Percentiles rank a stretch among this genome's conserved stretches.
Evolutionary conservation across 129 eudicot species (phyloP).

Genomic region (Erigeron canadensis): DNA sequence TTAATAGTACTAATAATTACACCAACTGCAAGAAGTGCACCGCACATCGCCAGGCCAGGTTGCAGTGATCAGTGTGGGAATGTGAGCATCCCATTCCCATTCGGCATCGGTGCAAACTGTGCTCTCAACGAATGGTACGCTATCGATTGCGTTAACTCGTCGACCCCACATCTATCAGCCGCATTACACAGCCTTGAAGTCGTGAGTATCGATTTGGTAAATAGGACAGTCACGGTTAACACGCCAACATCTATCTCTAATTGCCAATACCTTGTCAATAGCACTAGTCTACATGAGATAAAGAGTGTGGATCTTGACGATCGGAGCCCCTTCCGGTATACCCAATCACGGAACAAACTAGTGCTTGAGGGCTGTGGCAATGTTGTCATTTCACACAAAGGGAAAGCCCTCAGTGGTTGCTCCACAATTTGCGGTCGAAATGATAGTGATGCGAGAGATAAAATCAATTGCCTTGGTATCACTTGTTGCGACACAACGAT

Average conservation of each 20-base stretch:
- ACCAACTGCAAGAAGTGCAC: neutral
- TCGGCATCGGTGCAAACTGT: no score
- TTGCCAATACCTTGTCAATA: neutral
- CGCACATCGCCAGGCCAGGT: neutral
- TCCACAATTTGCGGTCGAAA: neutral
- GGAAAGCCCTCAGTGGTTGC: slow-evolving; percentile 13
- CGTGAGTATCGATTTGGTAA: neutral
- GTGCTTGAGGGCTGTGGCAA: slow-evolving; percentile 18
- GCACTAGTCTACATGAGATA: neutral
- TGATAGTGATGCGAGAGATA: neutral
- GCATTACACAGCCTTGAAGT: slow-evolving; percentile 1
- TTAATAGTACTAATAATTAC: neutral
- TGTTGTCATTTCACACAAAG: neutral
- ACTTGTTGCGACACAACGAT: slow-evolving; percentile 22
- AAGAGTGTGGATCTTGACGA: neutral
- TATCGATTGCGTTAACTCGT: no score
- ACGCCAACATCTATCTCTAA: neutral
- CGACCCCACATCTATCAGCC: slow-evolving; percentile 13
- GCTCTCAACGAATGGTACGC: no score
- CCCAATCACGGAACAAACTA: neutral
- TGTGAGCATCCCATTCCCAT: slow-evolving; percentile 26
- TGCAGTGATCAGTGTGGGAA: slow-evolving; percentile 8
- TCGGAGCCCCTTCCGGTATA: slow-evolving; percentile 12
- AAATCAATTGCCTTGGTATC: slow-evolving; percentile 16
- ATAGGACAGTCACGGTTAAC: slow-evolving; percentile 14